Conservation (phyloP, 495 filamentous ascomycete genomes). For the Neurospora cerealis region DNA sequence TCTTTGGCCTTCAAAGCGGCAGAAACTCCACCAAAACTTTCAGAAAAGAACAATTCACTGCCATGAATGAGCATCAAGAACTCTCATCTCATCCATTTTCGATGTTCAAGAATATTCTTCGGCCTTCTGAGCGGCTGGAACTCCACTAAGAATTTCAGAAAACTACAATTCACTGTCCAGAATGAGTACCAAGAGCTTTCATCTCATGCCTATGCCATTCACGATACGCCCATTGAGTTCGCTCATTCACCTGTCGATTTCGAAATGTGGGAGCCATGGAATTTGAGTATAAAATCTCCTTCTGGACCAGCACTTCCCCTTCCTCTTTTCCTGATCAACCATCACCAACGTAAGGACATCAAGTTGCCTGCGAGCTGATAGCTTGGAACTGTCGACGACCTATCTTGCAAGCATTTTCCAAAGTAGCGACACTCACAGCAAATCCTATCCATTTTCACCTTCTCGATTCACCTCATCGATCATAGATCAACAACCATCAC, state of each 20-base stretch:
- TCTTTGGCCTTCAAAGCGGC: neutral
- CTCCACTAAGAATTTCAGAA: neutral
- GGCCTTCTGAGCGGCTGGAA: neutral
- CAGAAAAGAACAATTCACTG: neutral
- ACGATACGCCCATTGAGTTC: neutral
- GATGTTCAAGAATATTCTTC: neutral
- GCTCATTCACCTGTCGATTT: neutral
- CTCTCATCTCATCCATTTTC: neutral
- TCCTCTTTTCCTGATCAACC: neutral
- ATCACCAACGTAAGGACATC: neutral
- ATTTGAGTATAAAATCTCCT: neutral
- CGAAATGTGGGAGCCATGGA: neutral
- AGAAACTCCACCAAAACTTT: neutral
- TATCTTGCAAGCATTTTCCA: neutral
- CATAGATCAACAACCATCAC: no score
- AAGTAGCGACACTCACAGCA: neutral
- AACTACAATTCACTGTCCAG: neutral
- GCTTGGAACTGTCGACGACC: accelerated
- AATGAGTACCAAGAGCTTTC: neutral
- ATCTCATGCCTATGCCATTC: neutral
- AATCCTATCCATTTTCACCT: no score
- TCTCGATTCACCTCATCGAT: no score
- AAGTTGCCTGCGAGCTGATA: neutral
- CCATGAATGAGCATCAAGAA: neutral
- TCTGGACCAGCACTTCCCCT: neutral